phyloP scores from a whole-genome alignment of 2,329 filamentous ascomycete species.

The Raffaelea deltoideospora region DNA sequence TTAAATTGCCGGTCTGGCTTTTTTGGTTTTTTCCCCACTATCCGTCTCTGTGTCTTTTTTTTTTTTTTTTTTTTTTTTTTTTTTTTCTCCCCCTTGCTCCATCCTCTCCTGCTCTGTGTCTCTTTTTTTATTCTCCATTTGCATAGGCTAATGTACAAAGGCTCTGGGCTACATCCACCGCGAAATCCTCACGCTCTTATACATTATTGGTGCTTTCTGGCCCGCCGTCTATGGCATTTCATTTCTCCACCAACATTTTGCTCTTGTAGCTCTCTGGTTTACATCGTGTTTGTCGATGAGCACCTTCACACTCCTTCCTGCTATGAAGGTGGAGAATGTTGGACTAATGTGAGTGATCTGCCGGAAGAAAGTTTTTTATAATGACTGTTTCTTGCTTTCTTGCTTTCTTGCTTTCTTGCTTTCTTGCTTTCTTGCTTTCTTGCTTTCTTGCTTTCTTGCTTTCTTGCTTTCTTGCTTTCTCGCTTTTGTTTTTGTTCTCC shows the following conservation, averaged over 20 bases:
- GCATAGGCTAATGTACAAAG: constrained; percentile 29
- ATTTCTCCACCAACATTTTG: constrained; percentile 53
- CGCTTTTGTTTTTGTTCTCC: too few relatives aligned
- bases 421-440: too few relatives aligned
- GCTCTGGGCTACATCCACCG: constrained; percentile 86
- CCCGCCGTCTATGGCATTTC: constrained; percentile 56
- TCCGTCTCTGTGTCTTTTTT: background rate
- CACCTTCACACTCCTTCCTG: constrained; percentile 75
- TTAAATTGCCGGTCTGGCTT: constrained; percentile 65
- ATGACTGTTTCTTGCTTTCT: too few relatives aligned
- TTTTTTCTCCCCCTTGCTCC: constrained; percentile 13
- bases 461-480: too few relatives aligned
- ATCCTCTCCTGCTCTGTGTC: background rate
- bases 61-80: background rate
- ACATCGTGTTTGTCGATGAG: constrained; percentile 73
- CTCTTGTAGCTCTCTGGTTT: constrained; percentile 56
- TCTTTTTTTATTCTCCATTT: background rate
- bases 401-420: too few relatives aligned
- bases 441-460: too few relatives aligned
- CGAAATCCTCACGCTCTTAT: constrained; percentile 72
- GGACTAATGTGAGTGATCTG: constrained; percentile 50
- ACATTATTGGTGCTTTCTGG: constrained; percentile 63
- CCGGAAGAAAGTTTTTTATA: background rate
- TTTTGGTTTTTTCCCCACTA: constrained; percentile 39
- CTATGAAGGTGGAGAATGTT: constrained; percentile 68